Percentiles rank a stretch among this genome's conserved stretches.
These are phyloP conservation scores for Penicillium simplicissimum DNA, from an alignment of 495 filamentous ascomycete species.

Conservation along the genomic window DNA sequence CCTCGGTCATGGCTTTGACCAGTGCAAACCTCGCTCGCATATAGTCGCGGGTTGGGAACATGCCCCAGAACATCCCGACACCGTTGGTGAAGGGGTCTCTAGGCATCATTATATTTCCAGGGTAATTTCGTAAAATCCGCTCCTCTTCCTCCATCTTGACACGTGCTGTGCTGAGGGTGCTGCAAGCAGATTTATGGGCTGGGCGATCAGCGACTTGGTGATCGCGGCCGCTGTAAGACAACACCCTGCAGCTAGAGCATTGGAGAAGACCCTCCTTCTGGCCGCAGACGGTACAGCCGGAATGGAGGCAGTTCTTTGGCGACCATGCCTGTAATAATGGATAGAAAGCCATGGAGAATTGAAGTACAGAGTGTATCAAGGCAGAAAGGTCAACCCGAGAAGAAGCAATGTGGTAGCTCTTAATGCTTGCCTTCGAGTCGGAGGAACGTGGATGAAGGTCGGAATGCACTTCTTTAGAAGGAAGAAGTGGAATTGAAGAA, in stretches of 20 bases:
- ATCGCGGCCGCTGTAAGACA: constrained; percentile 47
- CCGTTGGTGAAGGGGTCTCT: constrained; percentile 36
- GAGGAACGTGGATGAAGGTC: not conserved
- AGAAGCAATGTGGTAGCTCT: not conserved
- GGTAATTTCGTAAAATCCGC: constrained; percentile 30
- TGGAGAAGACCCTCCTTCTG: constrained; percentile 22
- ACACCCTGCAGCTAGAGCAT: constrained; percentile 46
- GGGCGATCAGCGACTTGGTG: constrained; percentile 44
- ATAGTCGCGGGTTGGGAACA: constrained; percentile 42
- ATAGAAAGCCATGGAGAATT: not conserved
- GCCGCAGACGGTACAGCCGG: constrained; percentile 22
- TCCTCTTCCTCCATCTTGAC: constrained; percentile 34
- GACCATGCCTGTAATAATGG: not conserved
- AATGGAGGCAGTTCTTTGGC: constrained; percentile 1
- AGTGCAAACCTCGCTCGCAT: constrained; percentile 39
- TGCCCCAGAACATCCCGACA: constrained; percentile 43
- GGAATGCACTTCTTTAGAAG: not conserved
- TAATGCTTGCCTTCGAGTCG: not conserved
- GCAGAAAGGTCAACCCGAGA: not conserved
- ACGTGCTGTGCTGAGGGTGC: constrained; percentile 28
- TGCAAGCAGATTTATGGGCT: constrained; percentile 47
- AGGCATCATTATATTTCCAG: constrained; percentile 20
- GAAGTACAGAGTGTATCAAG: not conserved
- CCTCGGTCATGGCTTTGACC: constrained; percentile 28
- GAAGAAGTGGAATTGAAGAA: not conserved